Base-by-base conservation (phyloP, 306 rosid genomes). In the Sicyos baderoa region DNA sequence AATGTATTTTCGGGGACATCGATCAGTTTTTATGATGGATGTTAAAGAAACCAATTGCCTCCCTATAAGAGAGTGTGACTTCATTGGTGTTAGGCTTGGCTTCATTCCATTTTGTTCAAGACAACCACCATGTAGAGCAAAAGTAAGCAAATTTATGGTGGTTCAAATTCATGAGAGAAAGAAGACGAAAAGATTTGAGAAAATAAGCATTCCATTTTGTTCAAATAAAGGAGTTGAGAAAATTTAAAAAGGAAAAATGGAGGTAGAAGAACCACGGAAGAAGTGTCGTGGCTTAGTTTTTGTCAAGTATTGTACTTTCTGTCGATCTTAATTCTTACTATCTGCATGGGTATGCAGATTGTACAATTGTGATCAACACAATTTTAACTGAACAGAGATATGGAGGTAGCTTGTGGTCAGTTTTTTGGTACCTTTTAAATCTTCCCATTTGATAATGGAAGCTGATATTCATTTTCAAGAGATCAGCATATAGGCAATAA, bases 311-410 rank as follows among this genome's bases (percentile, higher is more conserved):
- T 29, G 19, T 37, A 22, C n/a, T 14, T 42, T 40, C 17, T 64
- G 32, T 64, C 42, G 29, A 40, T 64, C 53, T 37, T 44, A 42
- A 64, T 13, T 64, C 45, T 64, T 64, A 40, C 51, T 5, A 0
- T 64, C 53, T 40, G 70, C 70, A 7, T 64, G 29, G 53, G 53
- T 44, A n/a, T 60, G 68, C 68, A 60, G n/a, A 61, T 61, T 35
- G 16, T 61, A 17, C 11, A 35, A 61, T 61, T 61, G 67, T 35
- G 67, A 60, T 61, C 49, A 17, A 61, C 49, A 10, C 19, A 14
- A 61, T 61, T 60, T 61, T 61, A 13, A 61, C 12, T n/a, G 67
- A 32, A 61, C 66, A 29, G 49, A 32, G 67, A 29, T 2, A 14
- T 60, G 67, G 48, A 60, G 16, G 50, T 10, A 8, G 53, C n/a